A percentile compares a stretch with the other conserved stretches of the same genome.
phyloP scores from a whole-genome alignment of 768 basidiomycete genomes.

The Pulveroboletus frians region DNA sequence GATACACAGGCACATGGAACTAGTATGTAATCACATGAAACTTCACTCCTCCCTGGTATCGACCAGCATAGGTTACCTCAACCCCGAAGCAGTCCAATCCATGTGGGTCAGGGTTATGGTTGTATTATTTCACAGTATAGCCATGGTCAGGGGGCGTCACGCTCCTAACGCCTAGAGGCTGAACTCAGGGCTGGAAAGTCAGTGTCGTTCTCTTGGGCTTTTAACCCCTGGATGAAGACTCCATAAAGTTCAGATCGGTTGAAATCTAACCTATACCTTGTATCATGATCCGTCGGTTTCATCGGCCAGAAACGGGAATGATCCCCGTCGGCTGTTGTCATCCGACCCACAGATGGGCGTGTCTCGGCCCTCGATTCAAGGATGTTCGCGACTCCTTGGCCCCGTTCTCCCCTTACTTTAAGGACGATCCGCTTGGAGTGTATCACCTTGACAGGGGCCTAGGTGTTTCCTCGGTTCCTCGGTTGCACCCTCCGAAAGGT shows the following conservation, averaged over 20 bases:
- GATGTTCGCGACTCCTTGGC: not conserved
- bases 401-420: not conserved
- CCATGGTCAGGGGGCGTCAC: not conserved
- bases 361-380: not conserved
- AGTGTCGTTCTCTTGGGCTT: conserved; percentile 1
- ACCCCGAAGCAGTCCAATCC: too few relatives aligned
- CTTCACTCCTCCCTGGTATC: not conserved
- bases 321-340: conserved; percentile 8
- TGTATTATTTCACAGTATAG: not conserved
- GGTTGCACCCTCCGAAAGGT: not conserved
- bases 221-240: conserved; percentile 7
- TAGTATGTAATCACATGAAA: too few relatives aligned
- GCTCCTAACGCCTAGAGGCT: not conserved
- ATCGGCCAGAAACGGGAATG: conserved; percentile 4
- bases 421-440: not conserved
- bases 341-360: conserved; percentile 7
- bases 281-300: conserved; percentile 5
- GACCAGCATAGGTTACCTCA: not conserved
- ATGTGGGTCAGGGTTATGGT: not conserved
- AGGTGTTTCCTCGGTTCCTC: not conserved
- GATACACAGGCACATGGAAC: too few relatives aligned
- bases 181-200: conserved; percentile 8
- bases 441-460: not conserved
- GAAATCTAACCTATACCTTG: conserved; percentile 1
- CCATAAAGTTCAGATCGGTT: not conserved